These are phyloP conservation scores for Streptanthus diversifolius DNA, from an alignment of 345 rosid genomes.

Conservation along the genomic window DNA sequence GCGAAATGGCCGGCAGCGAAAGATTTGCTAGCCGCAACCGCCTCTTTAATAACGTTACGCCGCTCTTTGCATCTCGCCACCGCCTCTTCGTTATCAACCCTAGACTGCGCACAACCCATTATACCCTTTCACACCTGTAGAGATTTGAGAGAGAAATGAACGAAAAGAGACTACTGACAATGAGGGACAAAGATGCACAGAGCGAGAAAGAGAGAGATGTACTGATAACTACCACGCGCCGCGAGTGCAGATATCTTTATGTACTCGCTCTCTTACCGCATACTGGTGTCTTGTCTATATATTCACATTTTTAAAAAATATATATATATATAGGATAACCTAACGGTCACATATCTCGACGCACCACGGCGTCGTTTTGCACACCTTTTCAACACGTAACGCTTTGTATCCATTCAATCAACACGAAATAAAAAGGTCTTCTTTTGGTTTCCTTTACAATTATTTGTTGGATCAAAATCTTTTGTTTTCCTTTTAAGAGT, in stretches of 20 bases:
- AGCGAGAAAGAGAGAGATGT: not conserved
- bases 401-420: not conserved
- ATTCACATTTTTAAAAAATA: not conserved
- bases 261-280: constrained; percentile 37
- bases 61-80: constrained; percentile 86
- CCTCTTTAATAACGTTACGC: constrained; percentile 72
- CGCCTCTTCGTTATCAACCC: constrained; percentile 78
- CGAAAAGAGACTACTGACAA: not conserved
- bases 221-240: constrained; percentile 7
- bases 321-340: not conserved
- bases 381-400: not conserved
- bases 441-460: not conserved
- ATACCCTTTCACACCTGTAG: not conserved
- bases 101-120: constrained; percentile 95
- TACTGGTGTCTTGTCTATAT: constrained; percentile 24
- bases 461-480: not conserved
- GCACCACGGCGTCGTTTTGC: constrained; percentile 47
- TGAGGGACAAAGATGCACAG: constrained; percentile 26
- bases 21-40: constrained; percentile 70
- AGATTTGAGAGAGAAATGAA: not conserved
- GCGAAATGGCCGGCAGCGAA: constrained; percentile 84
- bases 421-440: not conserved
- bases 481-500: not conserved
- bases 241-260: constrained; percentile 1
- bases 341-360: constrained; percentile 79